Evolutionary conservation across 345 rosid genomes (phyloP), one percentile per base, ranked within the genome.

Genomic region (Aquilaria sinensis): DNA sequence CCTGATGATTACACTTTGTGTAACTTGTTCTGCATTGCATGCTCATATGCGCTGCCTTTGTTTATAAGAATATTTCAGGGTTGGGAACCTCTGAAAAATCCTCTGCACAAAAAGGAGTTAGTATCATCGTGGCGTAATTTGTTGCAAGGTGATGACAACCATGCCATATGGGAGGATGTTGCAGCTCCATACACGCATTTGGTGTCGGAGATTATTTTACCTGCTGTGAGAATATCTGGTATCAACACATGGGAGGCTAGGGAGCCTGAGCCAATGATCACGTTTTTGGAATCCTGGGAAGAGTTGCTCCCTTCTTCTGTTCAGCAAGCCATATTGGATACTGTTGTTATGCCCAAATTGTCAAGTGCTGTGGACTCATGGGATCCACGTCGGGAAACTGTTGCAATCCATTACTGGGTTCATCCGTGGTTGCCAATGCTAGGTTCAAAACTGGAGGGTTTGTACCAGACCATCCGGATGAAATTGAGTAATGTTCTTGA

Each of bases 201-300:
- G 64, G 77, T 93, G 66, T 80, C 90, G 2, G 94, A 86, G 75
- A 89, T 90, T 47, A 77, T 90, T 29, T 73, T 90, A 50, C 97
- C 98, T 46, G 96, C 90, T 50, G 85, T 93, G 65, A 79, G 94
- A 75, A 84, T 83, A 72, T 83, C 94, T 14, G 96, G 97, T 50
- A 75, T 80, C 54, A 87, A 90, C 57, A 88, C 93, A 41, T 94
- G 96, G 99, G 95, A 90, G 70, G 84, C 95, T 29, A 79, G 97
- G 75, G 87, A 88, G 65, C 95, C 95, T 46, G 97, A 94, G 72
- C 92, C 97, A 8, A 94, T 94, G 97, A 95, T 94, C 59, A 85
- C 81, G 63, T 90, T 94, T 61, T 64, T 90, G 68, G 97, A 93
- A 71, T 73, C 80, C 6, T 93, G 98, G 97, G 94, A 93, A 56